Percentiles rank a stretch among this genome's conserved stretches.
Conservation (phyloP, 2,329 filamentous ascomycete genomes). For the Penicillium decumbens region DNA sequence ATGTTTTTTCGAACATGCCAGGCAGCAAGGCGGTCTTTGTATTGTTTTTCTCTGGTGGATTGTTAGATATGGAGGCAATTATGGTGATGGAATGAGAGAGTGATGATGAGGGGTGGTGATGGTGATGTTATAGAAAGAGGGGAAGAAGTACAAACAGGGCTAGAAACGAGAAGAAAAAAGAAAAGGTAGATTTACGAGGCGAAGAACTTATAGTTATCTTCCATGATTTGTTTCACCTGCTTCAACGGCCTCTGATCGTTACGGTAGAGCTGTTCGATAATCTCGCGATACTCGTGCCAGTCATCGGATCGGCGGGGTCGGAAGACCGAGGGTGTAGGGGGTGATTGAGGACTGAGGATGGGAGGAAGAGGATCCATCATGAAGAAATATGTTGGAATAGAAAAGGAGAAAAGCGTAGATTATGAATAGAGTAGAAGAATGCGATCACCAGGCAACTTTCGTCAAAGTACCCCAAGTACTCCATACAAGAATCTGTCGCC, state of each 20-base stretch:
- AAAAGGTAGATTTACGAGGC: constrained; percentile 30
- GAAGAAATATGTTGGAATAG: neutral
- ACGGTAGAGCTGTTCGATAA: constrained; percentile 35
- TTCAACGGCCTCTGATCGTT: constrained; percentile 34
- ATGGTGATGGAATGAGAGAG: neutral
- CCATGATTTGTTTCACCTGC: constrained; percentile 38
- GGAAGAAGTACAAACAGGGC: constrained; percentile 3
- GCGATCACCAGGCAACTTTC: constrained; percentile 22
- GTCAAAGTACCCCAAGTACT: neutral
- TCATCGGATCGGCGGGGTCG: constrained; percentile 36
- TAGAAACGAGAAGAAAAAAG: constrained; percentile 1
- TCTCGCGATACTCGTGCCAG: constrained; percentile 35
- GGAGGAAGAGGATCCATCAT: constrained; percentile 18
- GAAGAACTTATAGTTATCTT: constrained; percentile 34
- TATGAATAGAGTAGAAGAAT: constrained; percentile 10
- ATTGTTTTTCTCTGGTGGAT: constrained; percentile 35
- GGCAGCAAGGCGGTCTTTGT: constrained; percentile 37
- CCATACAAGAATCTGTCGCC: constrained; percentile 22
- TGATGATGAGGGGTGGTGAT: neutral
- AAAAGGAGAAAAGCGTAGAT: neutral
- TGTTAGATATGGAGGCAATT: neutral
- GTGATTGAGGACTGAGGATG: constrained; percentile 15
- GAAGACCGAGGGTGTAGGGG: constrained; percentile 19
- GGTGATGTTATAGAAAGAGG: neutral
- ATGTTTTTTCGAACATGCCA: constrained; percentile 39